Percentiles rank a stretch among this genome's conserved stretches.
Evolutionary conservation across 768 basidiomycete genomes (phyloP).

Genomic region (Collybia nuda): DNA sequence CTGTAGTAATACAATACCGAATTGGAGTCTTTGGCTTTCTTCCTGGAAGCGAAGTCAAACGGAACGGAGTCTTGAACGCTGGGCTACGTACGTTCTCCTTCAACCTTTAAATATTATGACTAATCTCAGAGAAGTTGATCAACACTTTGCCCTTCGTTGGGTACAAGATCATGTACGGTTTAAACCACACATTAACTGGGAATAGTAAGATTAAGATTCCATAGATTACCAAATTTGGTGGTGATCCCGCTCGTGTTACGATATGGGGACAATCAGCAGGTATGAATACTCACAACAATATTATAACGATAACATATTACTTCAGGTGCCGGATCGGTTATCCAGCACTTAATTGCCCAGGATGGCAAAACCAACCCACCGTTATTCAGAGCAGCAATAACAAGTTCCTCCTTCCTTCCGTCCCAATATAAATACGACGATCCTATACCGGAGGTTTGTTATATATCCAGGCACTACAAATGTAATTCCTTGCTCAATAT

Average conservation of each 20-base stretch:
- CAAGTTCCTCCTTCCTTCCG: conserved; percentile 44
- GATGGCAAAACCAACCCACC: conserved; percentile 43
- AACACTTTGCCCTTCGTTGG: conserved; percentile 41
- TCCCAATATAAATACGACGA: conserved; percentile 46
- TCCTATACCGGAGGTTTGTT: conserved; percentile 34
- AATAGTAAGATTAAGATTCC: conserved; percentile 2
- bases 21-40: conserved; percentile 48
- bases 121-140: conserved; percentile 32
- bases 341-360: conserved; percentile 49
- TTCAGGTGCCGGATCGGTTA: conserved; percentile 45
- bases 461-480: background rate
- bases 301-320: no score
- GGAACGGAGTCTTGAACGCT: conserved; percentile 43
- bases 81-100: conserved; percentile 37
- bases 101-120: background rate
- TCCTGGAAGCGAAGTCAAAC: conserved; percentile 39
- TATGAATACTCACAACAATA: no score
- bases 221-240: conserved; percentile 54
- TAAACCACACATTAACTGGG: background rate
- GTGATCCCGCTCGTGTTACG: conserved; percentile 51
- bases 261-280: conserved; percentile 58
- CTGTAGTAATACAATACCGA: conserved; percentile 41
- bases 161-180: conserved; percentile 40
- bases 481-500: background rate
- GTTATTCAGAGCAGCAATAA: conserved; percentile 43